A percentile compares a stretch with the other conserved stretches of the same genome.
Conservation (phyloP, 257 asterid genomes). For the Hygrophila difformis region DNA sequence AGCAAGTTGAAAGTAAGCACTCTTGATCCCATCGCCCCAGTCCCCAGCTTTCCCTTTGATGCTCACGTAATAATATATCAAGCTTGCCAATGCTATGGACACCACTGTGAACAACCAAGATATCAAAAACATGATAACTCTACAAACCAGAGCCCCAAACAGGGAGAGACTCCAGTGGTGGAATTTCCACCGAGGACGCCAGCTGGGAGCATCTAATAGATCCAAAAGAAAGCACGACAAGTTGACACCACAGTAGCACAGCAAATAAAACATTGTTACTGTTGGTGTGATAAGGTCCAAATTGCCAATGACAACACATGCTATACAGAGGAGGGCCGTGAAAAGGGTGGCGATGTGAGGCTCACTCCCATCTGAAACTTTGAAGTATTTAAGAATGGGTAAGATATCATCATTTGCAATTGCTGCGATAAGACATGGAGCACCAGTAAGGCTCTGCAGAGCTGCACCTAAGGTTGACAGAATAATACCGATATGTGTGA, state of each 20-base stretch:
- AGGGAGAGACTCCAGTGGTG: constrained; percentile 99
- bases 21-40: constrained; percentile 99
- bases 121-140: constrained; percentile 93
- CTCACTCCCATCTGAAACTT: constrained; percentile 80
- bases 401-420: constrained; percentile 96
- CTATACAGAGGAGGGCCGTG: constrained; percentile 90
- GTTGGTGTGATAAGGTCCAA: constrained; percentile 96
- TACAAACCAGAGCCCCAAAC: constrained; percentile 81
- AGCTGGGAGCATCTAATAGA: constrained; percentile 98
- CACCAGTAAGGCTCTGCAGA: constrained; percentile 94
- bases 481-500: constrained; percentile 79
- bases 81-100: constrained; percentile 83
- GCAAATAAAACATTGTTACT: constrained; percentile 90
- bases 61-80: constrained; percentile 92
- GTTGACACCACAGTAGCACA: constrained; percentile 94
- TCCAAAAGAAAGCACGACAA: constrained; percentile 96
- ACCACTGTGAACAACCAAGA: constrained; percentile 98
- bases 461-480: constrained; percentile 99
- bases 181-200: constrained; percentile 99
- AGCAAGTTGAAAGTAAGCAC: constrained; percentile 99
- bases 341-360: constrained; percentile 90
- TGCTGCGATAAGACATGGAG: constrained; percentile 98
- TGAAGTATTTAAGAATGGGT: constrained; percentile 91
- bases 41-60: constrained; percentile 98
- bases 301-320: constrained; percentile 87